Percentiles rank a stretch among this genome's conserved stretches.
Conservation (phyloP, 2,329 filamentous ascomycete genomes). For the Endoconidiophora polonica region DNA sequence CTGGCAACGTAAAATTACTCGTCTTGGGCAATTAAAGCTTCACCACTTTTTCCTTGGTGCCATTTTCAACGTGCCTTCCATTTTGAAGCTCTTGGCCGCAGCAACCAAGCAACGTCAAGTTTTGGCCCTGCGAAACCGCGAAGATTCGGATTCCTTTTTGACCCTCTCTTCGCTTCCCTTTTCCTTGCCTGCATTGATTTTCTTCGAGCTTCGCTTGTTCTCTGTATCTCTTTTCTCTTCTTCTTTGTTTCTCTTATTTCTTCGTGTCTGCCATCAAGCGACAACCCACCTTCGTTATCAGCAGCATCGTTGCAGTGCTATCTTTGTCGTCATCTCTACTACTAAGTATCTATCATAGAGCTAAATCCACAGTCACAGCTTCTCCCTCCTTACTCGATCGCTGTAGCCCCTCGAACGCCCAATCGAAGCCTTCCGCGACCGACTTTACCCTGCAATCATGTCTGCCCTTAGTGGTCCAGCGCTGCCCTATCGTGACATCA, state of each 20-base stretch:
- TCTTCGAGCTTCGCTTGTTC: background rate
- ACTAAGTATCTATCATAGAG: background rate
- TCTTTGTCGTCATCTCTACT: background rate
- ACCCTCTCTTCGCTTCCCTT: background rate
- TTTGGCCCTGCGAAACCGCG: background rate
- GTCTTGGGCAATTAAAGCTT: background rate
- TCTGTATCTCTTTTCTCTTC: background rate
- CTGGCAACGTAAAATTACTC: background rate
- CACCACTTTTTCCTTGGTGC: background rate
- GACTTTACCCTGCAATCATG: slow-evolving; percentile 18
- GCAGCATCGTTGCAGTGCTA: too few species aligned
- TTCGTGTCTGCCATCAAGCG: too few species aligned
- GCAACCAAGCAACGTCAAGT: background rate
- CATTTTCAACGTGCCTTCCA: too few species aligned
- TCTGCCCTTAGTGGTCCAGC: slow-evolving; percentile 22
- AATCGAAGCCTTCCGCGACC: background rate
- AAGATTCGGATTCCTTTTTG: background rate
- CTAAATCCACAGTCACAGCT: background rate
- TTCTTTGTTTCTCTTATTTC: background rate
- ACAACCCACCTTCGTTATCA: too few species aligned
- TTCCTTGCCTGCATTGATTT: background rate
- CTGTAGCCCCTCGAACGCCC: background rate
- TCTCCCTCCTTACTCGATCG: background rate
- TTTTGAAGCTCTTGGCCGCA: background rate
- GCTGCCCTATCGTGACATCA: slow-evolving; percentile 85